Base-by-base conservation (phyloP, 805 yeast species). In the Teunomyces atbi region DNA sequence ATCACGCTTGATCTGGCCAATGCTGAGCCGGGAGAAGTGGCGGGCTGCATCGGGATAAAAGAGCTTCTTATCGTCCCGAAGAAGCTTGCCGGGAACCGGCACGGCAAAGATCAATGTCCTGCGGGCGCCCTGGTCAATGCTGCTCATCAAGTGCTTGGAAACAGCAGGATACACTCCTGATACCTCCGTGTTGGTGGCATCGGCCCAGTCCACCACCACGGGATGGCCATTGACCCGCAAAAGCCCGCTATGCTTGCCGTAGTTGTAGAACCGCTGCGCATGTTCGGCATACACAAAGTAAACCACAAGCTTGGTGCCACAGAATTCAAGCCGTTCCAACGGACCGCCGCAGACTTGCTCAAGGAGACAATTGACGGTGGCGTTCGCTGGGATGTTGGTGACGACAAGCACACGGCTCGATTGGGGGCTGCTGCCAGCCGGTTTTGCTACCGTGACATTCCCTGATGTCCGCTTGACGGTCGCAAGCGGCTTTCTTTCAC, bases 281-380 rank as follows among this genome's bases (percentile, higher is more conserved):
- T 77, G 77, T 26, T 72, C 73, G 2, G 75, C 68, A n/a, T 61
- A 71, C 23, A 78, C 55, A 56, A 84, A 87, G 56, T 76, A 68
- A 2, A 86, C 48, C 48, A 78, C 81, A 8, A 82, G 41, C 5
- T 39, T 33, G 7, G 60, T 52, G 3, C 54, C 58, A 36, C 54
- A 58, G 23, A 69, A 54, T 11, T 61, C 66, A 4, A 83, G 54
- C 42, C 71, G 74, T 50, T 84, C 88, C 42, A 86, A 62, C 0
- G 89, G 86, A 0, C 95, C 95, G 1, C 94, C 91, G 52, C 73
- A 68, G 0, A 84, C 66, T 44, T 80, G 85, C 1, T 79, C 58
- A 15, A 86, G 52, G 7, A 85, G 64, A 32, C 79, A 68, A 18
- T 69, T 69, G 6, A 82, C 51, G 6, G 84, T 81, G 6, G 78